Evolutionary conservation across 2,329 filamentous ascomycete species (phyloP), one percentile per base, ranked within the genome.

Genomic region (Ceratocystis eucalypticola): DNA sequence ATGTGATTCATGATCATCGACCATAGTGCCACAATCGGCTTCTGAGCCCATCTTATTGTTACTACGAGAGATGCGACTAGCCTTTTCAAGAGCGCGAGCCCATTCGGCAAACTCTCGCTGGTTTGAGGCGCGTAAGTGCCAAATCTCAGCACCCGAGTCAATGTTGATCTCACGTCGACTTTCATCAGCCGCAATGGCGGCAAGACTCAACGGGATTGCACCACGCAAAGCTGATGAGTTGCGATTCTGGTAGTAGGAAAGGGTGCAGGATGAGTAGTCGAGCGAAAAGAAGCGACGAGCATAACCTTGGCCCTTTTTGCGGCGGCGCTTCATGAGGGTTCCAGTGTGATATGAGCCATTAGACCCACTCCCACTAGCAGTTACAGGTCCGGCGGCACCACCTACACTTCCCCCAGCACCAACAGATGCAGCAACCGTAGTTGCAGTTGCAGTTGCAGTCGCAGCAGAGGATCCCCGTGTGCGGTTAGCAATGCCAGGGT

Each of bases 171-270:
- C 93, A 69, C 91, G 84, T 46, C 89, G 85, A 72, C 89, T 85
- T 74, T 94, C 90, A 73, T 96, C 92, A 6, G 91, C 91, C 2
- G 92, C 89, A 68, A 99, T 88, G 3, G 91, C 94, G 17, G 94
- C 94, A 64, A 99, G 78, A 30, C 91, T 94, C 7, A 99, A 80
- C 0, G 94, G 94, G 64, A 99, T 94, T 6, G 94, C 91, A 20
- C 94, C 94, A 68, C 94, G 85, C 55, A 99, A 80, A 0, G 93
- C 91, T 5, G 93, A 95, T 4, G 93, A 96, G 73, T 95, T 93
- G 59, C 91, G 88, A 74, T 93, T 94, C 73, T 95, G 89, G 74
- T 96, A 99, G 77, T 99, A 99, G 0, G 94, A 97, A 41, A 99
- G 79, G 0, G 94, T 97, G 69, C 89, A 96, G 0, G 93, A 92